Base-by-base conservation (phyloP, 805 yeast genomes). In the Lipomyces spencermartinsiae region DNA sequence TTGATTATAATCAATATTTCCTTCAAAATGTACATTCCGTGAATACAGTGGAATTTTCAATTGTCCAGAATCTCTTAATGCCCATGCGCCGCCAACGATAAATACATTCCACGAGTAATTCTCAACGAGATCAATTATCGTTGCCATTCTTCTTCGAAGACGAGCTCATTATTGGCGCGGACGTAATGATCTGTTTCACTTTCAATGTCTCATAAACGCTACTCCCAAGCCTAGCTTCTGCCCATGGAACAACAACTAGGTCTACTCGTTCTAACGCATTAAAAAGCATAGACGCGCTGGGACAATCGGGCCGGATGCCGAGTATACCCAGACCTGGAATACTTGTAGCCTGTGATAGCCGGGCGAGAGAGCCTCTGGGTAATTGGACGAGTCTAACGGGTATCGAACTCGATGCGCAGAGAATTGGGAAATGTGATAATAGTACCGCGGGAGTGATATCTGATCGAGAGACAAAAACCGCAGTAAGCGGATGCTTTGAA, bases 361-460 rank as follows among this genome's bases (percentile, higher is more conserved):
- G 10, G 14, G 33, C 61, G 10, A 70, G 35, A 3, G 73, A 22
- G 10, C 57, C 54, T 9, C 57, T 58, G n/a, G 73, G 73, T 4
- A 70, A 66, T 31, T 62, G 66, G 19, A 70, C 65, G 16, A 70
- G 59, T 33, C 62, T 68, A 12, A 65, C 70, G 19, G 49, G 61
- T 3, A 68, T 53, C 25, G 63, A 54, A 1, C 72, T 58, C 4
- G 67, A 46, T 2, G 67, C 61, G 10, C 73, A 65, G 9, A 72
- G 64, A 25, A 66, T 25, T 1, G 75, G 74, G 57, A 73, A 70
- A 57, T 73, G 76, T 5, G 72, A 63, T 3, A 58, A 31, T 9
- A 73, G 56, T 29, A 73, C 46, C 8, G 71, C 66, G 9, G 76
- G 75, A n/a, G 31, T 51, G 31, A 73, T 70, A 59, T 73, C 76